These are phyloP conservation scores for Kregervanrija pseudodelftensis DNA, from an alignment of 805 yeast genomes.

Conservation along the genomic window DNA sequence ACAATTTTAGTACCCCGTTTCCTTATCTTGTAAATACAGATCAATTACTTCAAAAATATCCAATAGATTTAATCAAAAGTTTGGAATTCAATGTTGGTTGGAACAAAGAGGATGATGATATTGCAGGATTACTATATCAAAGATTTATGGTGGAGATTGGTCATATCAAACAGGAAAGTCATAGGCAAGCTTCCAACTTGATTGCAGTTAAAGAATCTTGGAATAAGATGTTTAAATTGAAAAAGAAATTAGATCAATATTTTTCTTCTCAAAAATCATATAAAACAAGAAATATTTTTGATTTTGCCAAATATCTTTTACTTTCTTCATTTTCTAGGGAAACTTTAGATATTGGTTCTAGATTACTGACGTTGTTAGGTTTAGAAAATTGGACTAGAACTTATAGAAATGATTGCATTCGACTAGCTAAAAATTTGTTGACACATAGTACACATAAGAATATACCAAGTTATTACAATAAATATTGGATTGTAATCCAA, in stretches of 20 bases:
- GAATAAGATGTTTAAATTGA: slow-evolving; percentile 10
- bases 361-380: slow-evolving; percentile 16
- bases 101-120: too few relatives aligned
- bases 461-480: slow-evolving; percentile 16
- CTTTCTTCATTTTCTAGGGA: slow-evolving; percentile 20
- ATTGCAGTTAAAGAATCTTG: slow-evolving; percentile 8
- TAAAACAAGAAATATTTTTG: neutral
- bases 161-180: slow-evolving; percentile 17
- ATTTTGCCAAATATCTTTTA: slow-evolving; percentile 11
- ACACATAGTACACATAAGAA: slow-evolving; percentile 11
- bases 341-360: slow-evolving; percentile 16
- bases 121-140: too few relatives aligned
- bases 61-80: too few relatives aligned
- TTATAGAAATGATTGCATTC: slow-evolving; percentile 15
- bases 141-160: slow-evolving; percentile 13
- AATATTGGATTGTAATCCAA: slow-evolving; percentile 22
- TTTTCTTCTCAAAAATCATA: neutral
- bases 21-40: slow-evolving; percentile 14
- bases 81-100: too few relatives aligned
- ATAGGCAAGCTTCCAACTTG: slow-evolving; percentile 1
- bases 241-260: slow-evolving; percentile 6
- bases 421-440: slow-evolving; percentile 12
- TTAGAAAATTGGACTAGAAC: slow-evolving; percentile 14
- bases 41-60: neutral
- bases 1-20: slow-evolving; percentile 14